Base-by-base conservation (phyloP, 805 yeast genomes). In the Wickerhamiella galacta region DNA sequence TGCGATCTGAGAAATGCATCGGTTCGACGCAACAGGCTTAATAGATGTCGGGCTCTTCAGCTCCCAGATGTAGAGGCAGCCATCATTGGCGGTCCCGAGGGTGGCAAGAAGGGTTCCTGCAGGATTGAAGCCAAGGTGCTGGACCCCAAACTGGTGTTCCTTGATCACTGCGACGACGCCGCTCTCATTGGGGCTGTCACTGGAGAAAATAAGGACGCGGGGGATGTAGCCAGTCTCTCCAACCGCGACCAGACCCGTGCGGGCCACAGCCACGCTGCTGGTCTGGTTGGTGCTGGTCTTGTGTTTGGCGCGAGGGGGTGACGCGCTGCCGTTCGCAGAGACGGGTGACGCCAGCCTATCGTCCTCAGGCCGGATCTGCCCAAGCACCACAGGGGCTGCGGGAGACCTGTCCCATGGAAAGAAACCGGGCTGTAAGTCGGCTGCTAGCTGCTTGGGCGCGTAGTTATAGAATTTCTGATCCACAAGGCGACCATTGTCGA, bases 191-290 rank as follows among this genome's bases (percentile, higher is more conserved):
- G 20, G 18, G 6, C 16, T 6, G 74, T 72, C 6, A 44, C 47
- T 11, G 72, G 51, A 2, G 79, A 71, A 75, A 10, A 75, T 42
- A 15, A 74, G 51, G 2, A 77, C 61, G 14, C 83, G 56, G 1
- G 87, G 87, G 40, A 64, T 70, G 39, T 72, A 72, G 0, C 85
- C 85, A 0, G 63, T 50, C 46, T 77, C 87, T 2, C 87, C 87
- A 11, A 75, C 68, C 0, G 82, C 82, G 17, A 77, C 48, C 4
- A 69, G 42, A 28, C 52, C 58, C 24, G 57, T 61, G 45, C 69
- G 66, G 0, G 76, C 70, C 0, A 80, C 64, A 4, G 75, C 52
- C 2, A 72, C 67, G n/a, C 75, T 47, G 38, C 78, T 69, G 19
- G 30, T 28, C 6, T 45, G 28, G 26, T 40, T 43, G 28, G 39